Base-by-base conservation (phyloP, 495 filamentous ascomycete genomes). In the Tuber aestivum region DNA sequence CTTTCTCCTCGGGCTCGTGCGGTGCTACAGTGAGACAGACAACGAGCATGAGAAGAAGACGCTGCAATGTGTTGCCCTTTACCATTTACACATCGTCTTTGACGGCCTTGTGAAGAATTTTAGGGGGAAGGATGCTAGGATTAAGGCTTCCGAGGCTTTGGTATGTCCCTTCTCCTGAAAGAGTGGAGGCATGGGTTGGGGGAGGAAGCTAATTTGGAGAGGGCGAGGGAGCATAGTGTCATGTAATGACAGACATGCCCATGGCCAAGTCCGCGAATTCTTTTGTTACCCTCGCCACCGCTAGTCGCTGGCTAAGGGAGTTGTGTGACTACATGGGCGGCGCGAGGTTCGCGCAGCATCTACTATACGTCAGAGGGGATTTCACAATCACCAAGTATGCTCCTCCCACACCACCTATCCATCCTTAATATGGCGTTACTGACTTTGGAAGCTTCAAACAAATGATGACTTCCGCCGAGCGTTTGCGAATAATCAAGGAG, bases 1-100 rank as follows among this genome's bases (percentile, higher is more conserved):
- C 20, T 79, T 79, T 27, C 44, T 79, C n/a, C 23, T 79, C 1
- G 78, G 78, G 1, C 72, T 79, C 21, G 78, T 79, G 23, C 74
- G 78, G 35, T 45, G 78, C 41, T 79, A 79, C 38, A 79, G 74
- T 37, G 70, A 79, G 56, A 79, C 78, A 16, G 78, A 79, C 41
- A 79, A 79, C n/a, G 78, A 79, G 40, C 78, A 79, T 27, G 78
- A 79, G 44, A 79, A 79, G 44, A 79, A 79, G 61, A 79, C 78
- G 21, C 72, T 79, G 12, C 78, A 79, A 32, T 79, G 78, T 38
- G 78, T 79, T 35, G 78, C 78, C n/a, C 56, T 79, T 41, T 79
- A 79, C 38, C 78, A 79, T 65, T 77, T 79, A 21, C 78, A 79
- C 27, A 79, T 79, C 14, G 78, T 79, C 8, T 79, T 79, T 45